These are phyloP conservation scores for Mycena belliarum DNA, from an alignment of 768 basidiomycete genomes.

Conservation along the genomic window DNA sequence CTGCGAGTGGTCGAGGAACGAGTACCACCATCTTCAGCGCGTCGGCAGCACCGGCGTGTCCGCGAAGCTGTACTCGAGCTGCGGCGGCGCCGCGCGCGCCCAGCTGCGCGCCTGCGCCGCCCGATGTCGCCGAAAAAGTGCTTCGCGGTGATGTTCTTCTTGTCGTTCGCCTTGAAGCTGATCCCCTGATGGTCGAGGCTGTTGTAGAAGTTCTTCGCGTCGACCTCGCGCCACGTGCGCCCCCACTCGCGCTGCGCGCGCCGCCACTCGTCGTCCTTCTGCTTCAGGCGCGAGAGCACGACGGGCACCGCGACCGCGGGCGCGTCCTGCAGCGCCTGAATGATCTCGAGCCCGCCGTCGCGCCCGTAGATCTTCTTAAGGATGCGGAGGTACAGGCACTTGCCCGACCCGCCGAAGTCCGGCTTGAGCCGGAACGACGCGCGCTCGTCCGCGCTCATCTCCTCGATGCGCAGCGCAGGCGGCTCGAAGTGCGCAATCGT, in stretches of 20 bases:
- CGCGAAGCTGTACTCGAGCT: conserved; percentile 77
- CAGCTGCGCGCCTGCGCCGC: conserved; percentile 52
- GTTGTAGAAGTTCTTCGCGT: conserved; percentile 98
- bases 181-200: conserved; percentile 95
- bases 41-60: conserved; percentile 83
- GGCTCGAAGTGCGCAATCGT: conserved; percentile 94
- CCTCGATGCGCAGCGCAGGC: conserved; percentile 76
- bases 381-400: conserved; percentile 86
- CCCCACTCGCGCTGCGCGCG: conserved; percentile 93
- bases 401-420: conserved; percentile 87
- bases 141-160: conserved; percentile 86
- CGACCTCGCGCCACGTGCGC: conserved; percentile 94
- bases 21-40: conserved; percentile 86
- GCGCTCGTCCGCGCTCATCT: conserved; percentile 88
- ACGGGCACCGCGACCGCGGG: conserved; percentile 91
- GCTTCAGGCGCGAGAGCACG: conserved; percentile 83
- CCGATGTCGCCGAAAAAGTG: conserved; percentile 83
- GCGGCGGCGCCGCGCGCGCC: conserved; percentile 33
- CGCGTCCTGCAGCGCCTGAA: conserved; percentile 87
- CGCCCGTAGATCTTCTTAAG: conserved; percentile 93
- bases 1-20: conserved; percentile 87
- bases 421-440: conserved; percentile 77
- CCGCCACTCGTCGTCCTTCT: conserved; percentile 97
- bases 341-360: conserved; percentile 72
- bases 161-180: conserved; percentile 93